Conservation (phyloP, 1,139 yeast species). For the Cylindricascospora bacillispora region DNA sequence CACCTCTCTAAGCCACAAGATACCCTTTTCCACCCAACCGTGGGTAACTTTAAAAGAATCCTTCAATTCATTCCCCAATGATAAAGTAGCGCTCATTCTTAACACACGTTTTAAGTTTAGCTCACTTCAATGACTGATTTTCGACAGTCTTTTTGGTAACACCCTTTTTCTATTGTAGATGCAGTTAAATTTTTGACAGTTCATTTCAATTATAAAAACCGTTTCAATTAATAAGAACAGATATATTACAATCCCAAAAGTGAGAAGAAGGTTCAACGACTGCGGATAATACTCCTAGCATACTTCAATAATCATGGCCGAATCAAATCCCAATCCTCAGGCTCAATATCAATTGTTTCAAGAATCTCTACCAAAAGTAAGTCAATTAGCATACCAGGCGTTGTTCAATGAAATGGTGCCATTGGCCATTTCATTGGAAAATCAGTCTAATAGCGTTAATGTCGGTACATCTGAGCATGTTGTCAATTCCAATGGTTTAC, state of each 20-base stretch:
- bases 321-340: too few species aligned
- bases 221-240: too few species aligned
- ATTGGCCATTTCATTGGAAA: conserved; percentile 34
- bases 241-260: too few species aligned
- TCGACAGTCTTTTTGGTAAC: too few species aligned
- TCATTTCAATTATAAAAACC: too few species aligned
- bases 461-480: conserved; percentile 4
- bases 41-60: conserved; percentile 69
- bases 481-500: conserved; percentile 3
- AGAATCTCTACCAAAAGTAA: conserved; percentile 23
- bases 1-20: conserved; percentile 64
- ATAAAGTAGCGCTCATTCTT: conserved; percentile 23
- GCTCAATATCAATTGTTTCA: conserved; percentile 22
- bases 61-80: conserved; percentile 58
- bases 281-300: too few species aligned
- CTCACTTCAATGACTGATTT: not conserved
- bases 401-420: conserved; percentile 70
- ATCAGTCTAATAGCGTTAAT: too few species aligned
- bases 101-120: conserved; percentile 1
- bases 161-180: not conserved
- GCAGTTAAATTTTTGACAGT: not conserved
- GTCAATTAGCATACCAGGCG: conserved; percentile 24
- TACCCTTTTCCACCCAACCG: conserved; percentile 66
- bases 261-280: too few species aligned
- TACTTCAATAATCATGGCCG: too few species aligned